Base-by-base conservation (phyloP, 225 moss, liverwort and hornwort genomes). In the Climacium dendroides region DNA sequence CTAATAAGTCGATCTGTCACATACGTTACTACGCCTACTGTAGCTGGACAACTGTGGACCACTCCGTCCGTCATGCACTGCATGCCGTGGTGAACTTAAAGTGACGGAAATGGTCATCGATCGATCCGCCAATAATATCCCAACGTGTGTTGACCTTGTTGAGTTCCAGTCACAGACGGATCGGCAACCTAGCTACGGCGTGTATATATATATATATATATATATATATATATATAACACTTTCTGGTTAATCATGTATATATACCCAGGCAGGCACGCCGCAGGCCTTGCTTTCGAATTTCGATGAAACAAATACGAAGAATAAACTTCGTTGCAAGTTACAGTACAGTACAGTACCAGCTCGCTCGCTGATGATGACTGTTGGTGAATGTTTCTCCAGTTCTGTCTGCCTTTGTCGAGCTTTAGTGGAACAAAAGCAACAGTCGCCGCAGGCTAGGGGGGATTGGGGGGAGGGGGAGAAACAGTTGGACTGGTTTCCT, bases 401-500 rank as follows among this genome's bases (percentile, higher is more conserved):
- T 77, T 55, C 10, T 25, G 77, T 39, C 58, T 4, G 3, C 41
- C 24, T 24, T 53, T 50, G 90, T 91, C 90, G 79, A 43, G 3
- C 74, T 52, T 86, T 83, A 41, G 29, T 1, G 74, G 59, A 78
- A 88, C 88, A 79, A 83, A 65, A 55, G 71, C 75, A 62, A 62
- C 85, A 58, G 72, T 22, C 3, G 41, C 2, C 1, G 13, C 55
- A 55, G 77, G n/a, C 25, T 9, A 5, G 4, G 41, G 48, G 50
- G 9, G 48, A 48, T 48, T 48, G 48, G 48, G 9, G 45, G 45
- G 78, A n/a, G n/a, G n/a, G 86, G 35, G 22, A 5, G 35, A 79
- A 86, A 88, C 90, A 86, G 91, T 91, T 91, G 88, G 43, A 24
- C 79, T 60, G 41, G 88, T 83, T 91, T 83, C 79, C 88, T 83